phyloP scores from a whole-genome alignment of 768 basidiomycete genomes.

The Mycena indigotica region DNA sequence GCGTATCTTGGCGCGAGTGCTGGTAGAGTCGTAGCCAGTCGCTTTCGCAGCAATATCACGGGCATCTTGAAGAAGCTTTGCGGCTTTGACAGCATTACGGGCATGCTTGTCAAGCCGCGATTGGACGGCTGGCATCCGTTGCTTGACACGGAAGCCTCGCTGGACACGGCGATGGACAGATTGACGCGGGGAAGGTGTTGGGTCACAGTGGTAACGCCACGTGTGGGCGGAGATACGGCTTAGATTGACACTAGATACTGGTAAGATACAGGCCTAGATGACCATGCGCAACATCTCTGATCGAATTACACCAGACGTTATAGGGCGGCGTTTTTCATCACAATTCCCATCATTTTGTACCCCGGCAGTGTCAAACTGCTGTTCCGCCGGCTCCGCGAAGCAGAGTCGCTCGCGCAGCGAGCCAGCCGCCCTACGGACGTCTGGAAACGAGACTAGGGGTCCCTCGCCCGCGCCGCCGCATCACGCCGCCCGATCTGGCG shows the following conservation, averaged over 20 bases:
- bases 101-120: constrained; percentile 3
- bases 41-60: constrained; percentile 6
- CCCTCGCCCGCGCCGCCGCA: too few species aligned
- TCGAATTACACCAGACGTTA: constrained; percentile 10
- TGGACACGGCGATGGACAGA: background rate
- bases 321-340: constrained; percentile 6
- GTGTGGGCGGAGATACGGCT: background rate
- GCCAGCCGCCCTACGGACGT: background rate
- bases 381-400: background rate
- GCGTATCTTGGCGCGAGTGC: constrained; percentile 7
- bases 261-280: background rate
- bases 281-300: background rate
- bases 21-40: constrained; percentile 6
- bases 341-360: background rate
- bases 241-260: background rate
- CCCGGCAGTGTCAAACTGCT: background rate
- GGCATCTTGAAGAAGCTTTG: constrained; percentile 4
- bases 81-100: background rate
- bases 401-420: background rate
- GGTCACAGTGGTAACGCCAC: background rate
- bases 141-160: background rate
- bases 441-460: background rate
- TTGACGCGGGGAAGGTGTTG: background rate
- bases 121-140: constrained; percentile 6
- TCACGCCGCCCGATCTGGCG: too few species aligned